Percentiles rank a stretch among this genome's conserved stretches.
phyloP scores from a whole-genome alignment of 306 rosid species.

The Phaseolus lunatus region DNA sequence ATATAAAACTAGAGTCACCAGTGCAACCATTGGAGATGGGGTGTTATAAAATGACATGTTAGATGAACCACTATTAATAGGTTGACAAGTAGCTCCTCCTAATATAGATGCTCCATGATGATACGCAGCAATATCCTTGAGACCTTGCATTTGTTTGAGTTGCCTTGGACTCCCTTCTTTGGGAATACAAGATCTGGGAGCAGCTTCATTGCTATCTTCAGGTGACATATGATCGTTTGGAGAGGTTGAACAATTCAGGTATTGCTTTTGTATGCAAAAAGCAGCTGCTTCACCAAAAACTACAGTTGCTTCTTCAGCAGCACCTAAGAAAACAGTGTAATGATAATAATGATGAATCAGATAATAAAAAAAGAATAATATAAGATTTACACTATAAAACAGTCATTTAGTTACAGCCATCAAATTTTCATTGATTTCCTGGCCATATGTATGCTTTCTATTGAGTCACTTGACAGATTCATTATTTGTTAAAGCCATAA shows the following conservation, averaged over 20 bases:
- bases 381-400: conserved; percentile 16
- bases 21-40: conserved; percentile 85
- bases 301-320: conserved; percentile 87
- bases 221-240: conserved; percentile 50
- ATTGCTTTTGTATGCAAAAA: conserved; percentile 78
- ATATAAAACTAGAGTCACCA: conserved; percentile 59
- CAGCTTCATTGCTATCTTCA: conserved; percentile 60
- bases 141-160: conserved; percentile 67
- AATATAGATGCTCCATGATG: conserved; percentile 58
- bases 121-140: conserved; percentile 73
- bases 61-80: conserved; percentile 64
- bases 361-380: conserved; percentile 22
- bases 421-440: conserved; percentile 16
- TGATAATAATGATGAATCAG: not conserved
- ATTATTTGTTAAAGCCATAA: conserved; percentile 29
- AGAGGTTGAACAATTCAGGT: conserved; percentile 60
- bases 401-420: conserved; percentile 25
- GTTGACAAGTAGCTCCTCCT: conserved; percentile 72
- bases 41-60: conserved; percentile 79
- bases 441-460: not conserved
- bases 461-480: conserved; percentile 8
- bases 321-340: conserved; percentile 57
- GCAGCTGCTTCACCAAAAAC: conserved; percentile 92
- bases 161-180: conserved; percentile 77
- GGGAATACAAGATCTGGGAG: conserved; percentile 54